A percentile compares a stretch with the other conserved stretches of the same genome.
phyloP scores from a whole-genome alignment of 192 early-diverging fungal species.

The Allomyces macrogynus region DNA sequence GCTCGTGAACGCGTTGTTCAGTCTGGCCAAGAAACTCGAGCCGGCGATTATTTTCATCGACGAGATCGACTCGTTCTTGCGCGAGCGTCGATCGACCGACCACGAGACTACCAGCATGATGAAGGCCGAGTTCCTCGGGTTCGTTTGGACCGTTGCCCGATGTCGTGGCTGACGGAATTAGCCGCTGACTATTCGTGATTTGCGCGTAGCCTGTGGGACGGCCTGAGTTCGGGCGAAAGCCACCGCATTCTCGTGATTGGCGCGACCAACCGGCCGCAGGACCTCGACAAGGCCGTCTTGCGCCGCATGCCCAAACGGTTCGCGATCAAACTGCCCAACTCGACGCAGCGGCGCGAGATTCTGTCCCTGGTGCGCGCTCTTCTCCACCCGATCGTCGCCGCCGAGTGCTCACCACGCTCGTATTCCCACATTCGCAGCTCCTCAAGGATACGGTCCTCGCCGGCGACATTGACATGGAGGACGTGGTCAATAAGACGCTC shows the following conservation, averaged over 20 bases:
- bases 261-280: conserved; percentile 92
- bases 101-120: conserved; percentile 96
- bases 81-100: conserved; percentile 68
- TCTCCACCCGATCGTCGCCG: no score
- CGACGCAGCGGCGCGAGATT: conserved; percentile 65
- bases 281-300: conserved; percentile 92
- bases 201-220: conserved; percentile 73
- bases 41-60: conserved; percentile 97
- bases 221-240: conserved; percentile 54
- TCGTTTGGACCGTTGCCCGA: background rate
- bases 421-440: conserved; percentile 26
- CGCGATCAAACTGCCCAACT: conserved; percentile 60
- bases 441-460: conserved; percentile 48
- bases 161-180: background rate
- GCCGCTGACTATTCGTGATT: conserved; percentile 2
- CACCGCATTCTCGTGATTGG: conserved; percentile 58
- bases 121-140: conserved; percentile 96
- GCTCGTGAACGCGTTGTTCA: conserved; percentile 76
- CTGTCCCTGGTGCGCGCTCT: conserved; percentile 36
- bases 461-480: conserved; percentile 36
- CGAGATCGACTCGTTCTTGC: conserved; percentile 94
- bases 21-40: conserved; percentile 80
- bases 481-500: conserved; percentile 48
- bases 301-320: conserved; percentile 95
- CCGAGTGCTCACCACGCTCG: background rate